These are phyloP conservation scores for Phytophthora cryptogea DNA, from an alignment of 352 stramenopile genomes.

Conservation along the genomic window DNA sequence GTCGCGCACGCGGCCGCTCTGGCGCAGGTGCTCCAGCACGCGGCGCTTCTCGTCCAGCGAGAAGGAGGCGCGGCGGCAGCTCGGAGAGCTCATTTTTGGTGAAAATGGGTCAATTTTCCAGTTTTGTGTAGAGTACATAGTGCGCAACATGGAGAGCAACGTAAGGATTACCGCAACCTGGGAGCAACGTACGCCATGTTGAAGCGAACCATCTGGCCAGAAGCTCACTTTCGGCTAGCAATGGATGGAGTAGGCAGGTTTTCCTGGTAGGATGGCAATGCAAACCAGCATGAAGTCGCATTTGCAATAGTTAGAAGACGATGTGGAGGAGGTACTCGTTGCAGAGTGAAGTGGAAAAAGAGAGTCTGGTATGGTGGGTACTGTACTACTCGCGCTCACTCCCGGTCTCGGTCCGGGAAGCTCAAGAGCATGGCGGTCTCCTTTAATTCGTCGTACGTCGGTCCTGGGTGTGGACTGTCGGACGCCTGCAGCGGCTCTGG, in stretches of 20 bases:
- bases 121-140: background rate
- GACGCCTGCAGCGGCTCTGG: conserved; percentile 35
- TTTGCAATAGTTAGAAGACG: background rate
- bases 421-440: conserved; percentile 41
- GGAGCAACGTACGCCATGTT: background rate
- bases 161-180: background rate
- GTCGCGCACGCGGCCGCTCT: conserved; percentile 14
- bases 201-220: background rate
- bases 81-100: conserved; percentile 1
- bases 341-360: background rate
- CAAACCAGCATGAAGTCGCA: background rate
- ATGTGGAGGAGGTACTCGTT: background rate
- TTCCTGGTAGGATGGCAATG: background rate
- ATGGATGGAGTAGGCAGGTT: no score
- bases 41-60: conserved; percentile 34
- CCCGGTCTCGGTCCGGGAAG: conserved; percentile 30
- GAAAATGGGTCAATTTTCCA: no score
- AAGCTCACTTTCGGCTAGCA: no score
- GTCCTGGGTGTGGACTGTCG: conserved; percentile 26
- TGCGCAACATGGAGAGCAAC: background rate
- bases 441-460: conserved; percentile 40
- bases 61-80: conserved; percentile 15
- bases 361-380: background rate
- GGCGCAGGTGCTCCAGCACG: conserved; percentile 28
- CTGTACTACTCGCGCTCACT: conserved; percentile 8